A percentile compares a stretch with the other conserved stretches of the same genome.
These are phyloP conservation scores for Kodamaea plutei DNA, from an alignment of 1,139 yeast species.

Conservation along the genomic window DNA sequence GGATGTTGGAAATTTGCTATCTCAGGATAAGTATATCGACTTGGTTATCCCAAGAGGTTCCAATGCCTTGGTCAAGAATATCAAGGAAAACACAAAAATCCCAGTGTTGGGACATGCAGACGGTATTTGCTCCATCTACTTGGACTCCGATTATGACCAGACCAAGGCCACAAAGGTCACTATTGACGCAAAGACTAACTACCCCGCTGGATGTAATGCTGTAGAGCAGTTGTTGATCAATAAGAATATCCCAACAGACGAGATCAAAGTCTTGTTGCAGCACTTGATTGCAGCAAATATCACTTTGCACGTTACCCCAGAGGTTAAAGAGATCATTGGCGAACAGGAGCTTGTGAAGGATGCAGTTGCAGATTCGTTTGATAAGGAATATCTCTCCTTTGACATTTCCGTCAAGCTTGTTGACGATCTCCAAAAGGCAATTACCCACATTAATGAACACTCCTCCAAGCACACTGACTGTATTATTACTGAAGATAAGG, in stretches of 20 bases:
- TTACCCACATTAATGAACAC: constrained; percentile 78
- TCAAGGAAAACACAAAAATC: constrained; percentile 83
- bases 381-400: constrained; percentile 75
- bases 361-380: constrained; percentile 53
- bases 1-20: constrained; percentile 78
- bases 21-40: constrained; percentile 87
- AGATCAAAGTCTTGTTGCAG: constrained; percentile 41
- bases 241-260: constrained; percentile 39
- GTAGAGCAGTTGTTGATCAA: constrained; percentile 81
- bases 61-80: constrained; percentile 79
- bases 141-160: constrained; percentile 72
- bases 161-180: constrained; percentile 70
- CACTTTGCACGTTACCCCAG: constrained; percentile 62
- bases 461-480: constrained; percentile 97
- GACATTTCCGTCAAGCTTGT: constrained; percentile 75
- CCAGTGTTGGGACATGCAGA: constrained; percentile 99
- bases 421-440: constrained; percentile 60
- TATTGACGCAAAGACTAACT: constrained; percentile 88
- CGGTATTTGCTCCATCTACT: constrained; percentile 87
- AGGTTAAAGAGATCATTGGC: constrained; percentile 30
- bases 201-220: constrained; percentile 98
- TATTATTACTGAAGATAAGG: constrained; percentile 73
- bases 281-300: constrained; percentile 64
- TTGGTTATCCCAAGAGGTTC: constrained; percentile 97
- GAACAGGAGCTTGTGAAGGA: constrained; percentile 21